Conservation (phyloP, 139 green algal species). For the Gonium pectorale region DNA sequence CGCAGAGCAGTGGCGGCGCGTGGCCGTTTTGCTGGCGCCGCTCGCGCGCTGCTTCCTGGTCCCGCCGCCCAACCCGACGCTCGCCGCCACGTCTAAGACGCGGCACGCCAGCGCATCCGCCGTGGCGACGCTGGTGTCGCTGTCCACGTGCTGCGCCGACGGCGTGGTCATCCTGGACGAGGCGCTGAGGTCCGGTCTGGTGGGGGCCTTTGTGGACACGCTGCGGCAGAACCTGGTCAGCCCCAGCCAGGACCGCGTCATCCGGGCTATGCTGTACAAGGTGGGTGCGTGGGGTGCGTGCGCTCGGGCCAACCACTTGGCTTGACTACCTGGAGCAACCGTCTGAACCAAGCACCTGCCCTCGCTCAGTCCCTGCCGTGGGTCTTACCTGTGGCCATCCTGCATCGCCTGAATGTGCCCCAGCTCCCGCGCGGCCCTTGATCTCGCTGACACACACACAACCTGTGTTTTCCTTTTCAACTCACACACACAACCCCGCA, state of each 20-base stretch:
- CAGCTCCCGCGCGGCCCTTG: too few relatives aligned
- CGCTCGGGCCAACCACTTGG: too few relatives aligned
- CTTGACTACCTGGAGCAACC: too few relatives aligned
- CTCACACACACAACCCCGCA: too few relatives aligned
- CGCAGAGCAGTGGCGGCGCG: background rate
- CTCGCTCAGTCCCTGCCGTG: too few relatives aligned
- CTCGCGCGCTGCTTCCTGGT: background rate
- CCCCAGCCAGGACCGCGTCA: background rate
- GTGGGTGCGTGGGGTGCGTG: too few relatives aligned
- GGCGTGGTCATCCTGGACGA: background rate
- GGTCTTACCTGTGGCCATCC: too few relatives aligned
- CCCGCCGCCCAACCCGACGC: background rate
- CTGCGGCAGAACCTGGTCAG: conserved; percentile 4
- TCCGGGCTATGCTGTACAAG: conserved; percentile 38
- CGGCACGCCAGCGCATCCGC: background rate
- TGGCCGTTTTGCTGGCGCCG: background rate
- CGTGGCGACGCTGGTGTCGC: background rate
- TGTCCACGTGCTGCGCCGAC: background rate
- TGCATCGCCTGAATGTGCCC: too few relatives aligned
- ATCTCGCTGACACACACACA: too few relatives aligned
- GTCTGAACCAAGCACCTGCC: too few relatives aligned
- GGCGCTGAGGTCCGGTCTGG: background rate
- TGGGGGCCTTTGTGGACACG: conserved; percentile 2
- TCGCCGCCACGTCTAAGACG: background rate
- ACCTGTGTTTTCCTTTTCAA: too few relatives aligned